These are phyloP conservation scores for Geoglossum glabrum DNA, from an alignment of 495 filamentous ascomycete genomes.

Conservation along the genomic window DNA sequence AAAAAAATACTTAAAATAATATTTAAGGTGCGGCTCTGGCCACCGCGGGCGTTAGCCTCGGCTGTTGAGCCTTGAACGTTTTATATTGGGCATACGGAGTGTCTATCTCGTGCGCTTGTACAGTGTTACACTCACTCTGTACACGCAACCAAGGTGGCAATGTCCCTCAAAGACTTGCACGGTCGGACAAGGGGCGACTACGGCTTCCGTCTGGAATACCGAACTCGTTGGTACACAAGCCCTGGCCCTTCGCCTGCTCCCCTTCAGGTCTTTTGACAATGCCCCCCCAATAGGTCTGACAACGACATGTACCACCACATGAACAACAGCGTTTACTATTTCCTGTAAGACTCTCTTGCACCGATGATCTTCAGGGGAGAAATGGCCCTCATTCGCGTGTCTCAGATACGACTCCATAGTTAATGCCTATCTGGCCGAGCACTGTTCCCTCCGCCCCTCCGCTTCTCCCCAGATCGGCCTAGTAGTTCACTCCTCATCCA, in stretches of 20 bases:
- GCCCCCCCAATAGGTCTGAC: constrained; percentile 40
- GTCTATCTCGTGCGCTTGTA: too few species aligned
- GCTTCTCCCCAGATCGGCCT: constrained; percentile 51
- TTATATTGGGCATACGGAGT: too few species aligned
- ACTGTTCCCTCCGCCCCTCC: constrained; percentile 56
- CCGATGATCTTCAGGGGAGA: not conserved
- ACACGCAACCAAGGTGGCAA: too few species aligned
- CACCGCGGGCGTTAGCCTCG: not conserved
- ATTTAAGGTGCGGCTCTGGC: constrained; percentile 1
- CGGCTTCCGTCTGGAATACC: constrained; percentile 57
- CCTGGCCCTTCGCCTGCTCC: not conserved
- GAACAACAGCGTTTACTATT: constrained; percentile 70
- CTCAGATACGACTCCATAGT: constrained; percentile 59
- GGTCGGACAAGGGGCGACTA: constrained; percentile 51
- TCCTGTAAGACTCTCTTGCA: constrained; percentile 27
- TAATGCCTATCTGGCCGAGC: constrained; percentile 69
- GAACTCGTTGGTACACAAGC: constrained; percentile 58
- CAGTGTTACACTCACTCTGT: too few species aligned
- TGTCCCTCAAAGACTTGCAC: constrained; percentile 31
- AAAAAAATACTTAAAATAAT: not conserved
- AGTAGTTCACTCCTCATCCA: constrained; percentile 63
- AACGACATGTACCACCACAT: constrained; percentile 90
- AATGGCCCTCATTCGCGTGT: not conserved
- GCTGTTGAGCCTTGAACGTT: not conserved
- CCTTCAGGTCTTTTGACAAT: not conserved